phyloP scores from a whole-genome alignment of 768 basidiomycete species.

The Pisolithus sp. region DNA sequence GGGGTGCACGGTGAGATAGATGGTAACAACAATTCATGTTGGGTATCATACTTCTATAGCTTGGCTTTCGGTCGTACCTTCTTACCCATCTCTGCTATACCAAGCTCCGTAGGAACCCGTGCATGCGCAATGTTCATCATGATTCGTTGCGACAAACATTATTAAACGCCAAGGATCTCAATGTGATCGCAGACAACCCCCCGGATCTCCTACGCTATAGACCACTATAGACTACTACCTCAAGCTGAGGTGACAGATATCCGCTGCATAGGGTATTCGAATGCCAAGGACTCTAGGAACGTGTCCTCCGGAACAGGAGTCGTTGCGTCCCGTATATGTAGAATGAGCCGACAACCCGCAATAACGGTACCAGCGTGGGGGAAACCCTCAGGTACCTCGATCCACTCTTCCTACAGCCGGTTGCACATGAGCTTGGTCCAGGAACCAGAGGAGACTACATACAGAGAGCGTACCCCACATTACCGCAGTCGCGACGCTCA shows the following conservation, averaged over 20 bases:
- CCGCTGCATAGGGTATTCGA: neutral
- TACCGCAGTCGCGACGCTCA: neutral
- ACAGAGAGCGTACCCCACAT: slow-evolving; percentile 3
- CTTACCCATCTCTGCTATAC: slow-evolving; percentile 41
- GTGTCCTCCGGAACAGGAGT: neutral
- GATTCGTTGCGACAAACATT: no score
- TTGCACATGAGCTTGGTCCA: neutral
- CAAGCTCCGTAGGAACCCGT: no score
- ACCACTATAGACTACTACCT: no score
- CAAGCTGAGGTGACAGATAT: neutral
- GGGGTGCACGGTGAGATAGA: no score
- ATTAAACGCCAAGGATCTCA: no score
- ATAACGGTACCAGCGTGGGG: neutral
- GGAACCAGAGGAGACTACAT: neutral
- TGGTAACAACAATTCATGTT: no score
- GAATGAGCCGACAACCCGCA: slow-evolving; percentile 3
- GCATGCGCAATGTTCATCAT: no score
- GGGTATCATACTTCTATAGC: no score
- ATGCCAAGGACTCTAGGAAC: neutral
- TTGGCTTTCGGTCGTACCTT: slow-evolving; percentile 13
- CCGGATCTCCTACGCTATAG: no score
- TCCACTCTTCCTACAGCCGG: neutral
- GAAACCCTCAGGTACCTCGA: slow-evolving; percentile 4
- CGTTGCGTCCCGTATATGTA: neutral
- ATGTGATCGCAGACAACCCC: no score